phyloP scores from a whole-genome alignment of 495 filamentous ascomycete species.

The Penicillium silybi region DNA sequence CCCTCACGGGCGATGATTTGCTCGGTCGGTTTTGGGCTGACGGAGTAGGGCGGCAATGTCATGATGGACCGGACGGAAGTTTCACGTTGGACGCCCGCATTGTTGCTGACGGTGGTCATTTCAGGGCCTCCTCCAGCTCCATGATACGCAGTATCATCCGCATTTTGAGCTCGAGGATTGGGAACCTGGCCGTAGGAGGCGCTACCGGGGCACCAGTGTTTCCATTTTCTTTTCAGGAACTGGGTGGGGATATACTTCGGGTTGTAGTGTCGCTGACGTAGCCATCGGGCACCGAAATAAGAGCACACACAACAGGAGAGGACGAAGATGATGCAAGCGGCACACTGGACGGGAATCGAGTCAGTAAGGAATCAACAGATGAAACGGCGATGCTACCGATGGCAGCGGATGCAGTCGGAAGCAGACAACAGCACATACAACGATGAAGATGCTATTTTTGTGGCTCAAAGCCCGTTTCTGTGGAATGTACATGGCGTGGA shows the following conservation, averaged over 20 bases:
- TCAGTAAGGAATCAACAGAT: conserved; percentile 3
- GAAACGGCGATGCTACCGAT: neutral
- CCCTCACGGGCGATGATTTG: conserved; percentile 87
- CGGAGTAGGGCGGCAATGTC: conserved; percentile 79
- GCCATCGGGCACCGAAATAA: conserved; percentile 45
- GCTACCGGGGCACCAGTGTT: conserved; percentile 50
- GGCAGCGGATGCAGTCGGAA: conserved; percentile 8
- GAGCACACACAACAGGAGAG: conserved; percentile 37
- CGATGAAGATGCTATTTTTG: conserved; percentile 25
- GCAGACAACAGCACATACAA: conserved; percentile 15
- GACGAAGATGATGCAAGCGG: conserved; percentile 35
- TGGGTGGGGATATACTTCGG: conserved; percentile 57
- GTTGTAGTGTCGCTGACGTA: conserved; percentile 46
- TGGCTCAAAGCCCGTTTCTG: conserved; percentile 16
- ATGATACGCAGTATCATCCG: conserved; percentile 22
- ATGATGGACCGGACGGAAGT: conserved; percentile 87
- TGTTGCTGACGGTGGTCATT: conserved; percentile 20
- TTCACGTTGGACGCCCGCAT: conserved; percentile 66
- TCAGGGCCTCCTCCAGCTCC: conserved; percentile 23
- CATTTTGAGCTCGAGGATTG: conserved; percentile 18
- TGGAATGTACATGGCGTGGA: conserved; percentile 24
- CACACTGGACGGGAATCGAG: conserved; percentile 15
- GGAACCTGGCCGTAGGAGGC: conserved; percentile 39
- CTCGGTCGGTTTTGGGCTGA: conserved; percentile 67
- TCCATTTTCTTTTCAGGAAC: conserved; percentile 58